Conservation (phyloP, 2,329 filamentous ascomycete species). For the Rutstroemia sp. region DNA sequence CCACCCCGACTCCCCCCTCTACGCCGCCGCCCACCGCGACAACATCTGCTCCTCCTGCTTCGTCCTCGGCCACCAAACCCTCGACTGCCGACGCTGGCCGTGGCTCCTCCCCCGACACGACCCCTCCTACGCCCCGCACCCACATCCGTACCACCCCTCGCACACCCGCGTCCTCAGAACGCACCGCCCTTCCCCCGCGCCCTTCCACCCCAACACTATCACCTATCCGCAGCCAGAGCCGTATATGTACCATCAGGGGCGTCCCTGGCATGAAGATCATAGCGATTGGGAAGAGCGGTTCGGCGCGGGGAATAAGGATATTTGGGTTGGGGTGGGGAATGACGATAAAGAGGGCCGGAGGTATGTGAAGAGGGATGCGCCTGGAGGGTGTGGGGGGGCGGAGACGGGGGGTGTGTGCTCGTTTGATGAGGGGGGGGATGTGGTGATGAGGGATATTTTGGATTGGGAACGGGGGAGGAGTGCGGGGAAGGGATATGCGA, state of each 20-base stretch:
- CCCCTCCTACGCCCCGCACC: background rate
- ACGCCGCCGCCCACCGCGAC: background rate
- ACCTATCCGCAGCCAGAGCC: background rate
- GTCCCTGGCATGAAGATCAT: too few relatives aligned
- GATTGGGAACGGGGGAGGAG: background rate
- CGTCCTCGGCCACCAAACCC: background rate
- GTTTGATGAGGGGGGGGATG: background rate
- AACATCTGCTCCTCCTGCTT: background rate
- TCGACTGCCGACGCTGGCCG: background rate
- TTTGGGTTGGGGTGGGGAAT: background rate
- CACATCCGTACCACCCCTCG: background rate
- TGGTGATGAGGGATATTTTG: conserved; percentile 3
- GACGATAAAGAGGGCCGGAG: background rate
- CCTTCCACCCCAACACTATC: background rate
- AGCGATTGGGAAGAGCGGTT: too few relatives aligned
- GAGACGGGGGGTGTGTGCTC: background rate
- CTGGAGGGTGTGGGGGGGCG: background rate
- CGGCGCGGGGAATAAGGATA: background rate
- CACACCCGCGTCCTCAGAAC: background rate
- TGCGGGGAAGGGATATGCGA: background rate
- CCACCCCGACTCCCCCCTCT: background rate
- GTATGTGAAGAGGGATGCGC: background rate
- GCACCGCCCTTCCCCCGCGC: accelerated
- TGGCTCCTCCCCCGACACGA: background rate
- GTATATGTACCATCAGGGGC: too few relatives aligned